Base-by-base conservation (phyloP, 2,329 filamentous ascomycete species). In the Ophiostoma novo-ulmi region DNA sequence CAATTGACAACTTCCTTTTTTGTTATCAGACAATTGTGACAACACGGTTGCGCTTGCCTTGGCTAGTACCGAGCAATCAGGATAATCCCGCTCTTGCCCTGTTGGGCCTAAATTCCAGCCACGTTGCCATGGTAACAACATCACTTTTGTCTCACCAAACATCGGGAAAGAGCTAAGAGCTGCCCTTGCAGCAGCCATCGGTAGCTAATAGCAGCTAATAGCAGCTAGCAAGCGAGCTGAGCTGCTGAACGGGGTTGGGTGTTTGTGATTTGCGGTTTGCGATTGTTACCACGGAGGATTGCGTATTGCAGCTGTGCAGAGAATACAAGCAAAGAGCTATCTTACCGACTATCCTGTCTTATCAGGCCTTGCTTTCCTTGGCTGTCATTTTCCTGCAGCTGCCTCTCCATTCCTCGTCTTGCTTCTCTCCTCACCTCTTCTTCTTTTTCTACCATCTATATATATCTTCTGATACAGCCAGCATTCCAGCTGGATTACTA, bases 61-160 rank as follows among this genome's bases (percentile, higher is more conserved):
- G 20, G 63, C 13, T 58, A 10, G 52, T 26, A 58, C 31, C 22
- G 1, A 58, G 1, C 13, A 20, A n/a, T 20, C 44, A 48, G 10
- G 44, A 17, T 48, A 20, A 35, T 38, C 22, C 48, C 66, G 67
- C 70, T 63, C 67, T 44, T 71, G 67, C 70, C 67, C 22, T 63
- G 44, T 48, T 52, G 65, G 48, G 31, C 6, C 58, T 26, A 55
- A 52, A 68, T 68, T 68, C 66, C 55, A 55, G 48, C 22, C 7
- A 64, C 20, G 70, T 71, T 71, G 68, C 70, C 38, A 31, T 71
- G 68, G 68, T 68, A 71, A 71, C 70, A 68, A 6, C 64, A 35
- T 1, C 44, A 17, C 17, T 48, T 44, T 48, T 67, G 63, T 67
- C 68, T 69, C 70, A 63, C 36, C 44, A 67, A 69, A 69, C 55